A percentile compares a stretch with the other conserved stretches of the same genome.
These are phyloP conservation scores for Ophiostoma angusticollis DNA, from an alignment of 2,329 filamentous ascomycete species.

Conservation along the genomic window DNA sequence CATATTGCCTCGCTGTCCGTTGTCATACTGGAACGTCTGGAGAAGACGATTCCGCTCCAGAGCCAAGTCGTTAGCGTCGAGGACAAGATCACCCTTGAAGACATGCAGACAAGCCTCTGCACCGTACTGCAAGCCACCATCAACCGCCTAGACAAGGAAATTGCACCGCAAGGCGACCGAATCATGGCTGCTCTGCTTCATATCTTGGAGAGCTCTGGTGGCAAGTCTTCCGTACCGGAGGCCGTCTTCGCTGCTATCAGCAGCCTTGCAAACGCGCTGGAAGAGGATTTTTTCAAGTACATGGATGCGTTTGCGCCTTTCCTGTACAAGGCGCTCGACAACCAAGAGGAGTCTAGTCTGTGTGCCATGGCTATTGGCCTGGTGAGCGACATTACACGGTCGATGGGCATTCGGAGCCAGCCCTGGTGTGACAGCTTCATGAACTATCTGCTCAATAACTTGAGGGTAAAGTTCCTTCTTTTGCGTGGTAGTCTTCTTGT, in stretches of 20 bases:
- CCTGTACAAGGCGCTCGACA: slow-evolving; percentile 85
- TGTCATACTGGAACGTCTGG: slow-evolving; percentile 79
- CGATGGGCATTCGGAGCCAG: slow-evolving; percentile 78
- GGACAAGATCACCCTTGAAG: slow-evolving; percentile 87
- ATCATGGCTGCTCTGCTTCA: slow-evolving; percentile 86
- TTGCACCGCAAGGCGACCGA: slow-evolving; percentile 76
- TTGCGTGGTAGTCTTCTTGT: slow-evolving; percentile 11
- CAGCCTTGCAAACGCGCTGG: slow-evolving; percentile 78
- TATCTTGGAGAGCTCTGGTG: slow-evolving; percentile 61
- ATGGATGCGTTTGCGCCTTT: slow-evolving; percentile 92
- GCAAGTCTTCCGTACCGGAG: slow-evolving; percentile 90
- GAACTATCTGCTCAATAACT: slow-evolving; percentile 90
- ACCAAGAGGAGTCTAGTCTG: slow-evolving; percentile 87
- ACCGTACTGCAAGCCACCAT: slow-evolving; percentile 88
- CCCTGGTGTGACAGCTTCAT: slow-evolving; percentile 96
- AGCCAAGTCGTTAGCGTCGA: slow-evolving; percentile 92
- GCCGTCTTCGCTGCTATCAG: slow-evolving; percentile 86
- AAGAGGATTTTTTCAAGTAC: slow-evolving; percentile 90
- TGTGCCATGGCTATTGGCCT: slow-evolving; percentile 97
- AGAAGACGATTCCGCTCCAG: slow-evolving; percentile 81
- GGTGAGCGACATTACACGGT: slow-evolving; percentile 90
- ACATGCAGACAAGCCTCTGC: slow-evolving; percentile 92
- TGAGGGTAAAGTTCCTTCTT: slow-evolving; percentile 48
- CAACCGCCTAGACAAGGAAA: slow-evolving; percentile 79
- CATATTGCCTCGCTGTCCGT: slow-evolving; percentile 73